These are phyloP conservation scores for Podaxis pistillaris DNA, from an alignment of 768 basidiomycete genomes.

Conservation along the genomic window DNA sequence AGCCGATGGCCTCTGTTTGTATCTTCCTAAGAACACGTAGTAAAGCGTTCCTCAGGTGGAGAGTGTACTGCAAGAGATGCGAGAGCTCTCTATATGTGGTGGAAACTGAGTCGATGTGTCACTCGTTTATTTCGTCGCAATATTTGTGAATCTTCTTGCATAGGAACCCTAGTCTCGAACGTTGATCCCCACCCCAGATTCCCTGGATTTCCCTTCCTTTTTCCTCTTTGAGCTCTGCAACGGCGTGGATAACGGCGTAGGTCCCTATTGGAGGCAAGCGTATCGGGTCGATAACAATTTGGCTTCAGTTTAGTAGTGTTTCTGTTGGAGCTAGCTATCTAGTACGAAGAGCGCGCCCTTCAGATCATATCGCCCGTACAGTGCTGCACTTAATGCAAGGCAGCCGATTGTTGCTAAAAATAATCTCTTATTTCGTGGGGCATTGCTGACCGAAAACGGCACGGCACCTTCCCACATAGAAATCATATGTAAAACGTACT, in stretches of 20 bases:
- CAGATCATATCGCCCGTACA: too few species aligned
- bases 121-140: constrained; percentile 12
- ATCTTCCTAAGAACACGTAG: not conserved
- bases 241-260: not conserved
- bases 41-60: constrained; percentile 62
- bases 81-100: constrained; percentile 91
- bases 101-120: constrained; percentile 35
- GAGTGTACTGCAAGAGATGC: constrained; percentile 95
- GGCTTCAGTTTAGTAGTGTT: too few species aligned
- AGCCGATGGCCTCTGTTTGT: constrained; percentile 14
- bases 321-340: too few species aligned
- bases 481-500: not conserved
- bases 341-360: too few species aligned
- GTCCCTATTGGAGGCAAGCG: not conserved
- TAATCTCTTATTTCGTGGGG: not conserved
- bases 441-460: too few species aligned
- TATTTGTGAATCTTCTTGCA: not conserved
- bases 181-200: not conserved
- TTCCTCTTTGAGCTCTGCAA: not conserved
- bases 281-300: not conserved
- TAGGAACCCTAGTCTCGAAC: not conserved
- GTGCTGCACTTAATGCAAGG: too few species aligned
- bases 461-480: not conserved
- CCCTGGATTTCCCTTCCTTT: not conserved
- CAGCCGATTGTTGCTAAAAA: not conserved